Evolutionary conservation across 2,329 filamentous ascomycete genomes (phyloP), one percentile per base, ranked within the genome.

Genomic region (Alternaria burnsii): DNA sequence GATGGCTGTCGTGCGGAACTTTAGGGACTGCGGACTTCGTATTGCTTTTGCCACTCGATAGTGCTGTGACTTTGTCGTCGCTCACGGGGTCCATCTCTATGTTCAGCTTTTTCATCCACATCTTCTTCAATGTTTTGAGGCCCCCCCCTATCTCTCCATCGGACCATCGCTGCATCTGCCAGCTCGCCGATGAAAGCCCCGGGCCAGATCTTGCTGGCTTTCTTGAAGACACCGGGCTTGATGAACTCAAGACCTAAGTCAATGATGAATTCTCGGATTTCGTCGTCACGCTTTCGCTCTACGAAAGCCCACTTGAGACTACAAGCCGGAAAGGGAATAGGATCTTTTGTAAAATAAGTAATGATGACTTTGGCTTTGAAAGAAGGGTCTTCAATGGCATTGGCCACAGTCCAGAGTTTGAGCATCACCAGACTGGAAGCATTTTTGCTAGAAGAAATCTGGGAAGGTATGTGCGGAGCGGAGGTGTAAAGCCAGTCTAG

Each of bases 401-500:
- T 32, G 6, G 43, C 43, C 18, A 59, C 34, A 18, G 28, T 36
- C 36, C 36, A 43, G 16, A 51, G 55, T 34, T 57, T 44, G n/a
- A 57, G 46, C 9, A 30, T 22, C 11, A 38, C 22, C 0, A 52
- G 46, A 4, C 34, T 50, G 43, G 34, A 55, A 3, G 11, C 11
- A 6, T 42, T 43, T 9, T 12, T 7, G 2, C 20, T 1, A 3
- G 26, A 8, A 10, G 56, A n/a, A 18, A 50, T 38, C 5, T 11
- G 12, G 5, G 20, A 11, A 10, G 26, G 12, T 6, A 66, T 51
- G 4, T 18, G 10, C 1, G 69, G 20, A 1, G 2, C 24, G 9
- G 42, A 43, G 8, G 58, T 57, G 48, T 67, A 69, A 0, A 70
- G 43, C 62, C 66, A 73, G 34, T 68, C 57, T 7, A 64, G 6